Percentiles rank a stretch among this genome's conserved stretches.
Evolutionary conservation across 2,329 filamentous ascomycete species (phyloP).

Genomic region (Fusarium sambucinum): DNA sequence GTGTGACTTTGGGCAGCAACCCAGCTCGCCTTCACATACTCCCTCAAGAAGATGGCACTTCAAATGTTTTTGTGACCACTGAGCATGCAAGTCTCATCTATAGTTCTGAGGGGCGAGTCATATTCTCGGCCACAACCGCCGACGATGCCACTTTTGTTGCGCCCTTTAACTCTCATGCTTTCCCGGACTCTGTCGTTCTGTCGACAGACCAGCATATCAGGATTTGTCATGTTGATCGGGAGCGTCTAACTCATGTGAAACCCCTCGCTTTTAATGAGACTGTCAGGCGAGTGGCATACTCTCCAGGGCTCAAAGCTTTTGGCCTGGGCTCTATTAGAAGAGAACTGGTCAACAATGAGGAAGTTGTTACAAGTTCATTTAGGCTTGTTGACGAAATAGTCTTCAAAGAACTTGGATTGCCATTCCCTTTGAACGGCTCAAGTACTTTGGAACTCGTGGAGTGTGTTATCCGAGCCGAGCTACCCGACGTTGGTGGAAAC

Average conservation of each 20-base stretch:
- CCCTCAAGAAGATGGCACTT: slow-evolving; percentile 74
- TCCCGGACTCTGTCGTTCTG: slow-evolving; percentile 82
- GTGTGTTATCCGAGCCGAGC: slow-evolving; percentile 80
- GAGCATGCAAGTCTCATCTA: slow-evolving; percentile 97
- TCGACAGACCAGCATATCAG: slow-evolving; percentile 82
- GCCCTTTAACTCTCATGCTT: slow-evolving; percentile 84
- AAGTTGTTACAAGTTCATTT: slow-evolving; percentile 83
- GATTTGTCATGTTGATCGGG: slow-evolving; percentile 83
- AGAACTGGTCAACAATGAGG: slow-evolving; percentile 75
- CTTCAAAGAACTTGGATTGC: slow-evolving; percentile 80
- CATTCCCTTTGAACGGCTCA: slow-evolving; percentile 69
- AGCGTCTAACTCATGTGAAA: slow-evolving; percentile 89
- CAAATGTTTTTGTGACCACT: slow-evolving; percentile 90
- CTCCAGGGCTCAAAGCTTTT: slow-evolving; percentile 81
- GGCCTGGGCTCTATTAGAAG: slow-evolving; percentile 87
- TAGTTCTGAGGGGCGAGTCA: slow-evolving; percentile 84
- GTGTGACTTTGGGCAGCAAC: slow-evolving; percentile 85
- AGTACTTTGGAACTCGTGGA: slow-evolving; percentile 79
- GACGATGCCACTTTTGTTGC: slow-evolving; percentile 86
- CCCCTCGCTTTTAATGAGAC: slow-evolving; percentile 83
- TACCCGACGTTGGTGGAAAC: slow-evolving; percentile 69
- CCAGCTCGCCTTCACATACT: slow-evolving; percentile 85
- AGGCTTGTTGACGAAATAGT: slow-evolving; percentile 90
- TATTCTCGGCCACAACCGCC: slow-evolving; percentile 94
- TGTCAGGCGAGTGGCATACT: slow-evolving; percentile 88